Percentiles rank a stretch among this genome's conserved stretches.
Evolutionary conservation across 2,329 filamentous ascomycete species (phyloP).

Genomic region (Scedosporium boydii): DNA sequence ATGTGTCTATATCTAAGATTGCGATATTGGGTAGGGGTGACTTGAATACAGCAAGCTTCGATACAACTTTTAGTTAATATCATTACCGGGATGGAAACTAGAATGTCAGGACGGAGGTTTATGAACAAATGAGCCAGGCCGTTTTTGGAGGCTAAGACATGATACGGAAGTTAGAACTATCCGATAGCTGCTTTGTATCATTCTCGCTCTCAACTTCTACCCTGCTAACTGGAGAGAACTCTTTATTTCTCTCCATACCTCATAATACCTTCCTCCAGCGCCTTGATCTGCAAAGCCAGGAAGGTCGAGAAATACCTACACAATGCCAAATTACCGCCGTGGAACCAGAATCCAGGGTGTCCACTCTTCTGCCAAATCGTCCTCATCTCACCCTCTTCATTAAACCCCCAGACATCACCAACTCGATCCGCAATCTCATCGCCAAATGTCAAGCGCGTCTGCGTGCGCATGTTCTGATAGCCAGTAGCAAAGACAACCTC

Average conservation of each 20-base stretch:
- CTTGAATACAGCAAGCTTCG: no score
- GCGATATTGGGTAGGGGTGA: no score
- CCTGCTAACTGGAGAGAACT: no score
- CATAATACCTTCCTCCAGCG: conserved; percentile 26
- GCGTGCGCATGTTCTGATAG: conserved; percentile 59
- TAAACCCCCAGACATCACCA: conserved; percentile 53
- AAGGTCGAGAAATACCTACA: conserved; percentile 51
- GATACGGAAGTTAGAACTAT: no score
- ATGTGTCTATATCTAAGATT: no score
- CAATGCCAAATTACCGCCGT: conserved; percentile 54
- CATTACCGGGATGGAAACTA: no score
- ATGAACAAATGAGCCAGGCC: no score
- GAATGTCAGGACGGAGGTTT: no score
- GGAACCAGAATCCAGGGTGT: conserved; percentile 57
- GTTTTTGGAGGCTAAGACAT: no score
- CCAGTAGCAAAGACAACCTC: conserved; percentile 55
- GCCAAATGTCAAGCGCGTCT: conserved; percentile 52
- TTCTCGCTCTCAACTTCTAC: no score
- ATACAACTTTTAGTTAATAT: no score
- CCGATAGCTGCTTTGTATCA: no score
- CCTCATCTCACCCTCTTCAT: conserved; percentile 45
- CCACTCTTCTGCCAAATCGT: conserved; percentile 50
- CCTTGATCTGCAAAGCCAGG: conserved; percentile 44
- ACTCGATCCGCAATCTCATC: conserved; percentile 49
- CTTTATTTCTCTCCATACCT: conserved; percentile 17